phyloP scores from a whole-genome alignment of 306 rosid genomes.

The Canavalia ensiformis region DNA sequence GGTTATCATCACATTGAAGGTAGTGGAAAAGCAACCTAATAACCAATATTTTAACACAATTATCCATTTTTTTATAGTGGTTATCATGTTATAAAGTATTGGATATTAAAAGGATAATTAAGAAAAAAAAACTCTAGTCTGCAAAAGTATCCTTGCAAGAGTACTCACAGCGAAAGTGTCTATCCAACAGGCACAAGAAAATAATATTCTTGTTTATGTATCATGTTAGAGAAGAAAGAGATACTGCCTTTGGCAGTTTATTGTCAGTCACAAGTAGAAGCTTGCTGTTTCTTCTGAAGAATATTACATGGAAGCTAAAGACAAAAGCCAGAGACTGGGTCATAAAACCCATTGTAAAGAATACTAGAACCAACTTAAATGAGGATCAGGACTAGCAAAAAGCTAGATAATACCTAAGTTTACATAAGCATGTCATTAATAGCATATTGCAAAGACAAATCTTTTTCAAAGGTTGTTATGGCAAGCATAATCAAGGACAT shows the following conservation, averaged over 20 bases:
- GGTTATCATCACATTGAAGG: background rate
- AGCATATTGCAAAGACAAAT: conserved; percentile 6
- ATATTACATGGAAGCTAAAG: conserved; percentile 39
- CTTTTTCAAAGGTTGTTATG: background rate
- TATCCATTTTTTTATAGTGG: background rate
- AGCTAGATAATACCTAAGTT: conserved; percentile 24
- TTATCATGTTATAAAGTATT: background rate
- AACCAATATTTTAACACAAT: background rate
- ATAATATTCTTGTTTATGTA: conserved; percentile 13
- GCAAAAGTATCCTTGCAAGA: background rate
- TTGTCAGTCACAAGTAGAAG: conserved; percentile 27
- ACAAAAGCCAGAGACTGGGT: background rate
- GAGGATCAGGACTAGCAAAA: conserved; percentile 4
- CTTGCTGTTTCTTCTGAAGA: conserved; percentile 8
- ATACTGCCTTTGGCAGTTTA: conserved; percentile 2
- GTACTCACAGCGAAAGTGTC: conserved; percentile 3
- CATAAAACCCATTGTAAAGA: conserved; percentile 5
- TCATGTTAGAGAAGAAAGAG: conserved; percentile 23
- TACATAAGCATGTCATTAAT: conserved; percentile 12
- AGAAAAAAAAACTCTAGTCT: background rate
- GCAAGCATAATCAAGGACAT: conserved; percentile 10
- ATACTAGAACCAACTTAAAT: conserved; percentile 34
- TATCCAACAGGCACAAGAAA: conserved; percentile 2
- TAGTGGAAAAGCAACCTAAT: background rate
- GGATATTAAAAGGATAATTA: background rate